Evolutionary conservation across 805 yeast species (phyloP).

Genomic region (Metschnikowia orientalis): DNA sequence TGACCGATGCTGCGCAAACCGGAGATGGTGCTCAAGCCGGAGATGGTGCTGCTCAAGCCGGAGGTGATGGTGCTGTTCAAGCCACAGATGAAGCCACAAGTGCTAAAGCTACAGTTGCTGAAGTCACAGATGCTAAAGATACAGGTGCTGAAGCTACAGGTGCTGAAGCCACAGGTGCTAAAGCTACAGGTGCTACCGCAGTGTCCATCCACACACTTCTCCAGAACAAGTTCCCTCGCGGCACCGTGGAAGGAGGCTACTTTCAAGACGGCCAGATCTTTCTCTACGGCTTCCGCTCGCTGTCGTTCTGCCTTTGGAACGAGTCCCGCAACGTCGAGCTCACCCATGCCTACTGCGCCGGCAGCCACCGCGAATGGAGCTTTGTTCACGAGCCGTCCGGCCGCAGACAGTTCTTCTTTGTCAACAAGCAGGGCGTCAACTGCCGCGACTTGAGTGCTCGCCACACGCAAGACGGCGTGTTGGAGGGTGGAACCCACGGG

Average conservation of each 20-base stretch:
- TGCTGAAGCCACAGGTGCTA: no score
- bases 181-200: no score
- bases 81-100: conserved; percentile 5
- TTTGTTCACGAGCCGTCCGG: conserved; percentile 24
- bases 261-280: conserved; percentile 44
- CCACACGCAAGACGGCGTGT: conserved; percentile 21
- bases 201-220: conserved; percentile 34
- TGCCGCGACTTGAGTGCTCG: conserved; percentile 32
- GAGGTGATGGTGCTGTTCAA: no score
- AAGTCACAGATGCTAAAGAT: no score
- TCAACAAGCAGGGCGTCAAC: conserved; percentile 48
- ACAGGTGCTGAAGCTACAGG: no score
- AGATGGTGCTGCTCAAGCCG: no score
- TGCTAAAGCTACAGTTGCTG: no score
- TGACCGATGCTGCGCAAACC: no score
- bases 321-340: conserved; percentile 72
- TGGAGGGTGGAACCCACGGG: conserved; percentile 76
- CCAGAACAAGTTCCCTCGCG: conserved; percentile 63
- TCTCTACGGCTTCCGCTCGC: conserved; percentile 79
- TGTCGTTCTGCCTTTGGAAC: conserved; percentile 74
- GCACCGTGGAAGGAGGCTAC: conserved; percentile 75
- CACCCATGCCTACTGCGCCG: conserved; percentile 76
- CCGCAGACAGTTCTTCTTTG: conserved; percentile 46
- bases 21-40: no score
- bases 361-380: conserved; percentile 84